These are phyloP conservation scores for Neonectria punicea DNA, from an alignment of 2,329 filamentous ascomycete species.

Conservation along the genomic window DNA sequence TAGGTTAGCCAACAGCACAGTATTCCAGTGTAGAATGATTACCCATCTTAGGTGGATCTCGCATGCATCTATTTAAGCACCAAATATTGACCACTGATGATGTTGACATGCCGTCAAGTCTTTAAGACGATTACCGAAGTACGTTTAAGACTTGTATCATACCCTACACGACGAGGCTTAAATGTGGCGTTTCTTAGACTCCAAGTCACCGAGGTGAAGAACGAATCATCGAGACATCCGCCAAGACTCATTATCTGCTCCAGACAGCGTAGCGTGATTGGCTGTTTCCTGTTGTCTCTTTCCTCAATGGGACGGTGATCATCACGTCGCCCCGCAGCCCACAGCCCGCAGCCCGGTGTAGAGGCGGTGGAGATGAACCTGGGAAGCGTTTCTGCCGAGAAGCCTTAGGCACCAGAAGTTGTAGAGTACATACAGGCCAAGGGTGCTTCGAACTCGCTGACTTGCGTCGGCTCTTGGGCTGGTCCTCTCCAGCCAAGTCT, in stretches of 20 bases:
- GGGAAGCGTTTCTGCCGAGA: conserved; percentile 31
- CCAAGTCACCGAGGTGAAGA: neutral
- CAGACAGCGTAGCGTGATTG: conserved; percentile 5
- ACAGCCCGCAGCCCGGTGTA: conserved; percentile 19
- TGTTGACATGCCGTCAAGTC: no score
- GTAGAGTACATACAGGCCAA: conserved; percentile 14
- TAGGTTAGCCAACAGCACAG: no score
- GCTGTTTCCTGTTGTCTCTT: conserved; percentile 22
- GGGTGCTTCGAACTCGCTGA: neutral
- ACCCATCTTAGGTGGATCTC: neutral
- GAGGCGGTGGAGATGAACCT: conserved; percentile 22
- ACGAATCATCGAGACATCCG: neutral
- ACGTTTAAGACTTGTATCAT: no score
- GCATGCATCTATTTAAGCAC: no score
- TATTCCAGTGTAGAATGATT: neutral
- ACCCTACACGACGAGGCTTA: no score
- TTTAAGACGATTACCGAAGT: no score
- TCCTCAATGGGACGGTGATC: conserved; percentile 26
- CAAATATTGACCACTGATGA: neutral
- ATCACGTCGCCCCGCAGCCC: conserved; percentile 33
- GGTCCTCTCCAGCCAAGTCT: neutral
- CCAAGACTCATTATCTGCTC: conserved; percentile 11
- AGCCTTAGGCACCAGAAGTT: conserved; percentile 37
- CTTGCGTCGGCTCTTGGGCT: neutral
- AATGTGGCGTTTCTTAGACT: neutral